Evolutionary conservation across 140 eudicot genomes (phyloP).

Genomic region (Stevia rebaudiana): DNA sequence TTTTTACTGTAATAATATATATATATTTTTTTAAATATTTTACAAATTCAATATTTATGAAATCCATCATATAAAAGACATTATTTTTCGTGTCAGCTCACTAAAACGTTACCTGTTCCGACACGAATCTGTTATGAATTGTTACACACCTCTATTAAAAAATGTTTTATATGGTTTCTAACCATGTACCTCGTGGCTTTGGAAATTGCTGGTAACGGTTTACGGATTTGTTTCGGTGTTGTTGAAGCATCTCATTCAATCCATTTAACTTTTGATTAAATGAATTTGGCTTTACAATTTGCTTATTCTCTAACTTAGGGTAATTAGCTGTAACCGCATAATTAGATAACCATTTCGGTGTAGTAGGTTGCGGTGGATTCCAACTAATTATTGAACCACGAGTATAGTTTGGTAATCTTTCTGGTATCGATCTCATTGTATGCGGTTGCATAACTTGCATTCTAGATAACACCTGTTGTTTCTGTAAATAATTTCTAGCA

Average conservation of each 20-base stretch:
- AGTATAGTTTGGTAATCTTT: constrained; percentile 4
- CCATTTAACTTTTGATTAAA: constrained; percentile 23
- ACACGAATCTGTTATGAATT: background rate
- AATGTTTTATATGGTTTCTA: background rate
- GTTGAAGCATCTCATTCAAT: constrained; percentile 17
- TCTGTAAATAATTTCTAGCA: constrained; percentile 23
- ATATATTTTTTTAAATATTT: background rate
- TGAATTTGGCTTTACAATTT: background rate
- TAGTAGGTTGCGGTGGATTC: constrained; percentile 19
- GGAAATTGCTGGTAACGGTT: constrained; percentile 17
- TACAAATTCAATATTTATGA: background rate
- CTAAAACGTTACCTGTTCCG: background rate
- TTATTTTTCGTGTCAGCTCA: background rate
- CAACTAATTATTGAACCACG: constrained; percentile 24
- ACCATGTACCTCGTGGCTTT: constrained; percentile 37
- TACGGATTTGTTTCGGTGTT: constrained; percentile 14
- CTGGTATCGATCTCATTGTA: constrained; percentile 3
- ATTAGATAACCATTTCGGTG: constrained; percentile 19
- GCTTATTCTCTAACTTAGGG: constrained; percentile 13
- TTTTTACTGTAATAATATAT: background rate
- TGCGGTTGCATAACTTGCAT: constrained; percentile 17
- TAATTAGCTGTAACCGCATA: constrained; percentile 18
- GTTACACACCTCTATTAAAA: background rate
- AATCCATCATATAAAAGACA: background rate
- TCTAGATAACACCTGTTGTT: constrained; percentile 23